Conservation (phyloP, 257 asterid genomes). For the Mentha longifolia region DNA sequence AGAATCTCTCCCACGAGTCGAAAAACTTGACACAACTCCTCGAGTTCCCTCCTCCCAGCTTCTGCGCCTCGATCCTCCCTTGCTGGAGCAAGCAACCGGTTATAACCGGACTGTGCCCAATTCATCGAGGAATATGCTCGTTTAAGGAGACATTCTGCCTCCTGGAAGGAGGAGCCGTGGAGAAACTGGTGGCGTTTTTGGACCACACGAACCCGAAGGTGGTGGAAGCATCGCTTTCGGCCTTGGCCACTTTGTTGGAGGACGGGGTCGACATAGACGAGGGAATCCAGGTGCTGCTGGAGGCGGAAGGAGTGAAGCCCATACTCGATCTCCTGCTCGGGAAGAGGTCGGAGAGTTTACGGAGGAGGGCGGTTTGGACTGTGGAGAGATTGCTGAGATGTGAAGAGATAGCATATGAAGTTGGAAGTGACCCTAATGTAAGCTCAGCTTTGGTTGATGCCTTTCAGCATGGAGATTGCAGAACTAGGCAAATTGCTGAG, state of each 20-base stretch:
- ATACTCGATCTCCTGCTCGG: slow-evolving; percentile 73
- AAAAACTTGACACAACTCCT: slow-evolving; percentile 69
- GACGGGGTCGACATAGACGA: slow-evolving; percentile 78
- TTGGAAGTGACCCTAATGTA: slow-evolving; percentile 70
- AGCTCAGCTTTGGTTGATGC: slow-evolving; percentile 93
- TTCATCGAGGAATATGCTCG: slow-evolving; percentile 78
- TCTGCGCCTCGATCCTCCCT: slow-evolving; percentile 66
- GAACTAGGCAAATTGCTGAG: slow-evolving; percentile 93
- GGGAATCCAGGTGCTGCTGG: slow-evolving; percentile 71
- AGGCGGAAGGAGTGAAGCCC: slow-evolving; percentile 73
- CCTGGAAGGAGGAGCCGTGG: slow-evolving; percentile 82
- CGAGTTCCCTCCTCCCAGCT: slow-evolving; percentile 66
- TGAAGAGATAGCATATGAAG: slow-evolving; percentile 62
- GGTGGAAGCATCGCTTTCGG: slow-evolving; percentile 91
- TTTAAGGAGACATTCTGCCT: slow-evolving; percentile 81
- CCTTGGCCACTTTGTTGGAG: slow-evolving; percentile 75
- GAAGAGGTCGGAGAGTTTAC: slow-evolving; percentile 68
- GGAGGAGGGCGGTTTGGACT: slow-evolving; percentile 85
- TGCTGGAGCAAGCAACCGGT: slow-evolving; percentile 67
- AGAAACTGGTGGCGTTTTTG: slow-evolving; percentile 71
- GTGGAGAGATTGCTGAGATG: slow-evolving; percentile 78
- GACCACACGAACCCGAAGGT: slow-evolving; percentile 84
- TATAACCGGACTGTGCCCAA: slow-evolving; percentile 65
- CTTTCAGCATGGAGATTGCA: slow-evolving; percentile 80
- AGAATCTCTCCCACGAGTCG: slow-evolving; percentile 79